Conservation (phyloP, 2,329 filamentous ascomycete species). For the Westerdykella sp. region DNA sequence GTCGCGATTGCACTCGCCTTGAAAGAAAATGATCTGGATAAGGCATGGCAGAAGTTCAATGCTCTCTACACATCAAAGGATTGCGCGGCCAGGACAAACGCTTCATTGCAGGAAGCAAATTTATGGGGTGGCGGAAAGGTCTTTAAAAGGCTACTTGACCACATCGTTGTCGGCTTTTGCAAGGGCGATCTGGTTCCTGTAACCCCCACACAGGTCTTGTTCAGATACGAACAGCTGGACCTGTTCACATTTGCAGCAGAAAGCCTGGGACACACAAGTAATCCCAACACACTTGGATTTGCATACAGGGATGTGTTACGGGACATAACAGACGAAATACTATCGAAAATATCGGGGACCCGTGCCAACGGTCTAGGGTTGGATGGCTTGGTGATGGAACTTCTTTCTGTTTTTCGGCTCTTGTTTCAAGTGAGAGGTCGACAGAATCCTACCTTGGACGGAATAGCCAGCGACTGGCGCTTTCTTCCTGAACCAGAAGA, state of each 20-base stretch:
- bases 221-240: conserved; percentile 26
- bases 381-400: conserved; percentile 19
- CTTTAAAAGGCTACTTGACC: conserved; percentile 17
- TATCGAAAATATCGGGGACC: conserved; percentile 10
- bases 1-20: conserved; percentile 1
- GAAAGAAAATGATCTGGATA: conserved; percentile 4
- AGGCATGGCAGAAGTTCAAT: conserved; percentile 26
- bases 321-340: conserved; percentile 19
- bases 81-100: conserved; percentile 22
- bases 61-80: conserved; percentile 23
- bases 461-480: conserved; percentile 20
- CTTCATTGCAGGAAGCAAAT: conserved; percentile 14
- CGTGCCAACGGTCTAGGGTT: conserved; percentile 5
- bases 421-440: conserved; percentile 28
- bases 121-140: conserved; percentile 14
- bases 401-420: conserved; percentile 29
- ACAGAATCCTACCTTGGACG: conserved; percentile 10
- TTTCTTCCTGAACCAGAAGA: conserved; percentile 4
- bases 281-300: neutral
- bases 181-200: conserved; percentile 4
- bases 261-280: neutral
- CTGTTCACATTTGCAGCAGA: neutral
- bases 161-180: conserved; percentile 14
- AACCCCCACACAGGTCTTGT: conserved; percentile 21
- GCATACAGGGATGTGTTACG: conserved; percentile 8